phyloP scores from a whole-genome alignment of 202 grass and related monocot genomes.

The Brachypodium distachyon region DNA sequence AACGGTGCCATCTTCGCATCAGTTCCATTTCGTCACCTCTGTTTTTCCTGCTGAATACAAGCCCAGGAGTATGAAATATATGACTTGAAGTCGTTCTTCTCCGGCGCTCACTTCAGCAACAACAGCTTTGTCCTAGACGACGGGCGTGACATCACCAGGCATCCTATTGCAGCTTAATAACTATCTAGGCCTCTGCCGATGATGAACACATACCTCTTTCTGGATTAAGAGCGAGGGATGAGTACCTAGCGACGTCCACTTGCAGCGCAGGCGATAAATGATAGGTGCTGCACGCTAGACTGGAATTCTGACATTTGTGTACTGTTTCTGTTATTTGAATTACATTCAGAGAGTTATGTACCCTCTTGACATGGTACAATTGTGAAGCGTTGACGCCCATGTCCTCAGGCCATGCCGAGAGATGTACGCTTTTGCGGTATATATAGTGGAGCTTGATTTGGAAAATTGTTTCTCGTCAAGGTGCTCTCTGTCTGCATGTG shows the following conservation, averaged over 20 bases:
- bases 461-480: no score
- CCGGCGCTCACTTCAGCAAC: constrained; percentile 58
- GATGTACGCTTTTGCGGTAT: no score
- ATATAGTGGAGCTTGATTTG: no score
- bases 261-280: neutral
- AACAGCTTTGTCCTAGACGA: constrained; percentile 83
- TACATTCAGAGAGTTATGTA: neutral
- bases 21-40: neutral
- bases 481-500: no score
- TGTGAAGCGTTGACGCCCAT: neutral
- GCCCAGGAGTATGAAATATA: constrained; percentile 93
- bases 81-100: constrained; percentile 85
- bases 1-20: neutral
- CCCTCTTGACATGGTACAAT: neutral
- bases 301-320: neutral
- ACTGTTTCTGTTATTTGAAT: neutral
- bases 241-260: neutral
- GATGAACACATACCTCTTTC: neutral
- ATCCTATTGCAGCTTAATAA: constrained; percentile 39
- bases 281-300: neutral
- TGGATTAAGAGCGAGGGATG: neutral
- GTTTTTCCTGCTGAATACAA: constrained; percentile 25
- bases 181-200: neutral
- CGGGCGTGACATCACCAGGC: constrained; percentile 55
- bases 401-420: no score